These are phyloP conservation scores for Nyctanthes arbortristis DNA, from an alignment of 257 asterid species.

Conservation along the genomic window DNA sequence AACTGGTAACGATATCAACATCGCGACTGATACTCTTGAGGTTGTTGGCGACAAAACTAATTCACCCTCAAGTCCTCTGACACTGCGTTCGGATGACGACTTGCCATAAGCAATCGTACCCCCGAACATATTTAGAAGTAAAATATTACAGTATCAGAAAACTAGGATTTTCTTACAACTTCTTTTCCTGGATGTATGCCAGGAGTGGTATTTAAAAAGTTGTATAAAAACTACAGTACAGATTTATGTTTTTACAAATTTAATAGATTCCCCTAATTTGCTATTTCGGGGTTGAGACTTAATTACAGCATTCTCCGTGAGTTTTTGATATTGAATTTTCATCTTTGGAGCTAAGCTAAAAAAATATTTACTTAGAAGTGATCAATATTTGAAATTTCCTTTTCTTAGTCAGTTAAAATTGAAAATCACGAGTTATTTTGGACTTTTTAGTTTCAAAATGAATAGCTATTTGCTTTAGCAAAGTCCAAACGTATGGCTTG, in stretches of 20 bases:
- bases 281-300: not conserved
- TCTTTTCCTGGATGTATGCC: not conserved
- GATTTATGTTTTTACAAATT: not conserved
- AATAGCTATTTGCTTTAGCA: no score
- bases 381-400: no score
- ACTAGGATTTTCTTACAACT: not conserved
- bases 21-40: not conserved
- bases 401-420: no score
- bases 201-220: not conserved
- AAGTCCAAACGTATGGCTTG: no score
- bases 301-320: no score
- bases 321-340: no score
- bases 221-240: not conserved
- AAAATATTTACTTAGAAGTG: no score
- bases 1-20: not conserved
- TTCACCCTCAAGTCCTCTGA: conserved; percentile 30
- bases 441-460: no score
- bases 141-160: not conserved
- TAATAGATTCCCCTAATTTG: not conserved
- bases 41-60: conserved; percentile 8
- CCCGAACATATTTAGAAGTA: not conserved
- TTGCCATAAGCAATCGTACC: not conserved
- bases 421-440: no score
- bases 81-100: conserved; percentile 5
- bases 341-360: no score